Conservation (phyloP, 768 basidiomycete genomes). For the Nidula microcarpa region DNA sequence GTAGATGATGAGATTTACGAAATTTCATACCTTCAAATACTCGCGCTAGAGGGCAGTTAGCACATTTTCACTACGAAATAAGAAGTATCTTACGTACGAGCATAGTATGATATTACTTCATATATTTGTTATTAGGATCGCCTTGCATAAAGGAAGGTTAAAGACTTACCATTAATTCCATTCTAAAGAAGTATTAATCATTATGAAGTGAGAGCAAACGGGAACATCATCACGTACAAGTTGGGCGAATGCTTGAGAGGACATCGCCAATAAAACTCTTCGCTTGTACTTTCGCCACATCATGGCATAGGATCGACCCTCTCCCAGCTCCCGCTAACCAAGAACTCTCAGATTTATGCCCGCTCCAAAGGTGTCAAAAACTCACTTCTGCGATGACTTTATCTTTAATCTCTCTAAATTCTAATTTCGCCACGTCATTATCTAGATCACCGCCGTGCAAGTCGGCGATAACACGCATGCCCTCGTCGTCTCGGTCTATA, state of each 20-base stretch:
- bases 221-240: slow-evolving; percentile 50
- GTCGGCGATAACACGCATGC: slow-evolving; percentile 83
- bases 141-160: slow-evolving; percentile 3
- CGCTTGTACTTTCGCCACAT: slow-evolving; percentile 91
- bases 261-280: slow-evolving; percentile 90
- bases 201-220: slow-evolving; percentile 1
- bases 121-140: slow-evolving; percentile 3
- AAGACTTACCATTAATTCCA: slow-evolving; percentile 82
- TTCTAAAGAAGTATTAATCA: slow-evolving; percentile 48
- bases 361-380: background rate
- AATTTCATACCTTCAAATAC: slow-evolving; percentile 79
- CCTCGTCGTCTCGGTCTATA: slow-evolving; percentile 76
- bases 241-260: slow-evolving; percentile 93
- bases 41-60: slow-evolving; percentile 46
- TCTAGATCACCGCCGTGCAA: slow-evolving; percentile 80
- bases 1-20: background rate
- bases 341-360: background rate
- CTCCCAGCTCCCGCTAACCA: slow-evolving; percentile 67
- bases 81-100: slow-evolving; percentile 53
- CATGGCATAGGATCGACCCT: slow-evolving; percentile 67
- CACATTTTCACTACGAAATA: background rate
- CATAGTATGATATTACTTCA: slow-evolving; percentile 90
- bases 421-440: slow-evolving; percentile 67
- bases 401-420: slow-evolving; percentile 88
- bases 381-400: slow-evolving; percentile 65